Evolutionary conservation across 805 yeast genomes (phyloP).

Genomic region (Wickerhamiella nectarea): DNA sequence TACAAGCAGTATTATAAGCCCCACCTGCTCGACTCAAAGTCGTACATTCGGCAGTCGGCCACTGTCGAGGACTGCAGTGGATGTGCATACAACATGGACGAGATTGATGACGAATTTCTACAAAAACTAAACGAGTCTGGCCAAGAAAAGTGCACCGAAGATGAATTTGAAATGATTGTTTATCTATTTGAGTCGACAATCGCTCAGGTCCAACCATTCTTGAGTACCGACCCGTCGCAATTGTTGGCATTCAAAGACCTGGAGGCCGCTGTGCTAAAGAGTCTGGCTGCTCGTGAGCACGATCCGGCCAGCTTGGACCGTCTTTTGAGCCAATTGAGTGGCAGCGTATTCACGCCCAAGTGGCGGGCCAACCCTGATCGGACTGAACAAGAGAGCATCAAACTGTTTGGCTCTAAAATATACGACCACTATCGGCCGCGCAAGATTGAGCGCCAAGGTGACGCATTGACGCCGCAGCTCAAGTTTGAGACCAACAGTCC

Average conservation of each 20-base stretch:
- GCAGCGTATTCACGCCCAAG: constrained; percentile 18
- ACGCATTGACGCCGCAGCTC: constrained; percentile 55
- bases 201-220: constrained; percentile 73
- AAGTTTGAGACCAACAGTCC: constrained; percentile 79
- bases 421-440: constrained; percentile 75
- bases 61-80: constrained; percentile 94
- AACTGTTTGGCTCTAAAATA: constrained; percentile 45
- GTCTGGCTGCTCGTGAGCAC: constrained; percentile 37
- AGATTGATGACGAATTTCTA: constrained; percentile 62
- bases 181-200: constrained; percentile 62
- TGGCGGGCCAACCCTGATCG: constrained; percentile 16
- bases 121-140: constrained; percentile 29
- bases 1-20: constrained; percentile 59
- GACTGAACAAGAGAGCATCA: constrained; percentile 19
- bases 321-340: constrained; percentile 17
- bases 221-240: constrained; percentile 71
- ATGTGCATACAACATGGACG: constrained; percentile 79
- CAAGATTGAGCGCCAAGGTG: constrained; percentile 57
- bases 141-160: constrained; percentile 42
- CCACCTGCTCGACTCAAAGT: constrained; percentile 53
- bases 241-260: constrained; percentile 60
- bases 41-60: constrained; percentile 79
- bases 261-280: constrained; percentile 31
- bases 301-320: constrained; percentile 34
- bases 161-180: constrained; percentile 71